These are phyloP conservation scores for Canna indica DNA, from an alignment of 176 grass and related monocot genomes.

Conservation along the genomic window DNA sequence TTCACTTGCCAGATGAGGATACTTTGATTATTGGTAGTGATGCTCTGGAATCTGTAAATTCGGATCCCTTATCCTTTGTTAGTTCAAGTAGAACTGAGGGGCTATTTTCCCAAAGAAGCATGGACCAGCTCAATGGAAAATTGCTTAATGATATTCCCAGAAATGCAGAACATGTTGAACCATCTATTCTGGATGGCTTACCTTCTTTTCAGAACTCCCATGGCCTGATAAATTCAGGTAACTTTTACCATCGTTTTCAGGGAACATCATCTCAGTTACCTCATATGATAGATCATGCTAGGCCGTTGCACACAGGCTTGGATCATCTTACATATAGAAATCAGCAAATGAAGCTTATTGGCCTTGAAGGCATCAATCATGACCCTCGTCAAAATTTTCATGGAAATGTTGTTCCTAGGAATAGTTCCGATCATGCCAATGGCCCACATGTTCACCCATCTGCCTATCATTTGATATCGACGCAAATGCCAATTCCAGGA, in stretches of 20 bases:
- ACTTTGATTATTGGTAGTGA: conserved; percentile 58
- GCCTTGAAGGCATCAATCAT: background rate
- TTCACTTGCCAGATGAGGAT: conserved; percentile 86
- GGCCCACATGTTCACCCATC: conserved; percentile 42
- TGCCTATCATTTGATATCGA: conserved; percentile 59
- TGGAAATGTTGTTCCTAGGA: conserved; percentile 37
- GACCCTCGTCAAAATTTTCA: conserved; percentile 34
- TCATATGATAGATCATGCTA: conserved; percentile 6
- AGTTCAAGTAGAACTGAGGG: conserved; percentile 43
- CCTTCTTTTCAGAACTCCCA: conserved; percentile 27
- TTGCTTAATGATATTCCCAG: conserved; percentile 44
- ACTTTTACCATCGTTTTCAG: conserved; percentile 53
- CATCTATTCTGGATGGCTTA: conserved; percentile 38
- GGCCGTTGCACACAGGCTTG: background rate
- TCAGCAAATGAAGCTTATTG: background rate
- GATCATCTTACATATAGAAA: background rate
- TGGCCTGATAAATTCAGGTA: conserved; percentile 41
- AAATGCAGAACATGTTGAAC: conserved; percentile 34
- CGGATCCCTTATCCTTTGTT: conserved; percentile 28
- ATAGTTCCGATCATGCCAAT: conserved; percentile 44
- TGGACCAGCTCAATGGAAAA: conserved; percentile 47
- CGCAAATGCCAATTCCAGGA: conserved; percentile 45
- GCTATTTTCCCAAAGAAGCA: conserved; percentile 27
- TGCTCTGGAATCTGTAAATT: conserved; percentile 31
- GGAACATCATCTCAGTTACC: conserved; percentile 36